Evolutionary conservation across 2,329 filamentous ascomycete genomes (phyloP), one percentile per base, ranked within the genome.

Genomic region (Colletotrichum lini): DNA sequence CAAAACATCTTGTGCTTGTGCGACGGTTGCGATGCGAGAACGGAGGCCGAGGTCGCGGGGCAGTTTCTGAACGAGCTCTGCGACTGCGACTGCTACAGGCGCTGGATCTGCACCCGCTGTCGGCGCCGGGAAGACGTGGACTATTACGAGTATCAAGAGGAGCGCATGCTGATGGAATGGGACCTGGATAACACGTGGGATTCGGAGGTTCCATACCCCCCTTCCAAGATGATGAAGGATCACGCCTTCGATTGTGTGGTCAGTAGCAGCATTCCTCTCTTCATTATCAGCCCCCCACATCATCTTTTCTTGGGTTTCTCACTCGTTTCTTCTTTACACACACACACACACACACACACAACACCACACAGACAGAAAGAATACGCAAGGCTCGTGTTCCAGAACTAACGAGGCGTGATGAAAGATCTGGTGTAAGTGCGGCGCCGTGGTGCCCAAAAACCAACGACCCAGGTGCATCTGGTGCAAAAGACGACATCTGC

Each of bases 71-170:
- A 57, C 47, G 63, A 73, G 12, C 40, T 57, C 4, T 73, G 73
- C 30, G 73, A 71, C 47, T 74, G 70, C 59, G 68, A 74, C 5
- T 18, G 44, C 16, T 68, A 68, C 64, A 71, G 26, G 6, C 40
- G 60, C 10, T 74, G 73, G 67, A 61, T 71, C n/a, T 74, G 73
- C 23, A 1, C 38, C 15, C 45, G 44, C 0, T 73, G 70, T 30
- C 30, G 8, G 30, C 5, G 8, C 6, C 30, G 4, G 30, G 30
- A 30, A 30, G 30, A 8, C 6, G 8, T 8, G 30, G 30, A 30
- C 42, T 53, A 35, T 4, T 13, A 35, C 15, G 23, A 15, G 3
- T 21, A 4, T 12, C 4, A 49, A 12, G n/a, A 9, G 10, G 23
- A 53, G 16, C 12, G 15, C 12, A 16, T 16, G 15, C 50, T 30